Base-by-base conservation (phyloP, 768 basidiomycete species). In the Xerocomellus chrysenteron region DNA sequence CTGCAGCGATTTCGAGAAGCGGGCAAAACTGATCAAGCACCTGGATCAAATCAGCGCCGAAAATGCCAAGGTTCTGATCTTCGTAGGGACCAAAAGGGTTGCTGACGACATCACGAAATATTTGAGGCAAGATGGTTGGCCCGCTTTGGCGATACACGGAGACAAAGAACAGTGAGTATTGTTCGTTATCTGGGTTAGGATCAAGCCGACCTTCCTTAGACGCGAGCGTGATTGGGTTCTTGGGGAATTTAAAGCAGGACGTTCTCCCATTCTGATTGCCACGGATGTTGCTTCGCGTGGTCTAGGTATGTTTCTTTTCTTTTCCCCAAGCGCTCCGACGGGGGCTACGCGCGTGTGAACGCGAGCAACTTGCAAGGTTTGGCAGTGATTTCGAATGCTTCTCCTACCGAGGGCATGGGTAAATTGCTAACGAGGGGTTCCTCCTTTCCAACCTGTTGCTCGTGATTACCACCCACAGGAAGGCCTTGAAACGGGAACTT, bases 201-300 rank as follows among this genome's bases (percentile, higher is more conserved):
- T 50, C 5, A 26, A 30, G 16, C 43, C 51, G 59, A 42, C 66
- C 45, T 26, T 5, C 12, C 35, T 12, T 56, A 94, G 91, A 68
- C 91, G 92, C 55, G 97, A 99, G 78, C 95, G 97, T 78, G 97
- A 99, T 71, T 99, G 97, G 97, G 97, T 98, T 48, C 80, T 99
- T 40, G 80, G 87, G 73, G 97, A 99, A 78, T 99, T 99, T 82
- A 98, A 98, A 78, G 89, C 93, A 53, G 94, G 97, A 66, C 90
- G 94, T 61, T 94, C 92, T 33, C 96, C 96, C 3, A 98, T 99
- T 73, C 82, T 99, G 70, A 92, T 98, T 69, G 97, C 97, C 76
- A 98, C 97, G 65, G 97, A 98, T 74, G 96, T 99, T 68, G 97
- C 96, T 58, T 97, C 94, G 72, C 95, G 96, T 86, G 96, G 96